Evolutionary conservation across 805 yeast genomes (phyloP).

Genomic region (Yarrowia yakushimensis): DNA sequence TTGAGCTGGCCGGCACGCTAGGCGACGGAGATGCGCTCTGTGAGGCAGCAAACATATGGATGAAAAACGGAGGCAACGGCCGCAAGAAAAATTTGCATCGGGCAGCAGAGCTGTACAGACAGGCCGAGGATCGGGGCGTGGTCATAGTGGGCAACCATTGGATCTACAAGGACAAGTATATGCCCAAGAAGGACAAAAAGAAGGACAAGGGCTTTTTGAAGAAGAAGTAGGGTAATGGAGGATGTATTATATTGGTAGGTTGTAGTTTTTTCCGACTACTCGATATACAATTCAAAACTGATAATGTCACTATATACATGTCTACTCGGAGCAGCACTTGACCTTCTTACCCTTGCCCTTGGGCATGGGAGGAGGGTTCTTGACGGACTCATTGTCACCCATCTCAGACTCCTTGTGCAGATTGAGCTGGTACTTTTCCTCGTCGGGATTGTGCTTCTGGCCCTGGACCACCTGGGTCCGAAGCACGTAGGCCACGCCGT

Average conservation of each 20-base stretch:
- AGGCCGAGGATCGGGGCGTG: slow-evolving; percentile 60
- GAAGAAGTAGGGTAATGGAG: slow-evolving; percentile 19
- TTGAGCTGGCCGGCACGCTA: slow-evolving; percentile 62
- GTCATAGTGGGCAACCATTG: slow-evolving; percentile 65
- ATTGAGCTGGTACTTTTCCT: slow-evolving; percentile 46
- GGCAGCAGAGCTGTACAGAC: slow-evolving; percentile 69
- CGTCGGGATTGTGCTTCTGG: slow-evolving; percentile 34
- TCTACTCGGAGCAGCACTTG: slow-evolving; percentile 5
- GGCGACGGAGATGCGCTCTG: slow-evolving; percentile 69
- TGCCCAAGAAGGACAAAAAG: slow-evolving; percentile 32
- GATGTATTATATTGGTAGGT: neutral
- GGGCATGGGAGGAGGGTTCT: slow-evolving; percentile 38
- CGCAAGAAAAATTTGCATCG: slow-evolving; percentile 55
- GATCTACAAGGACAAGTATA: slow-evolving; percentile 70
- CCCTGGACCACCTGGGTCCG: slow-evolving; percentile 87
- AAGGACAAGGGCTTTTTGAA: slow-evolving; percentile 25
- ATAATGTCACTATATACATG: neutral
- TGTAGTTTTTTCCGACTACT: no score
- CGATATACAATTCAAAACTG: no score
- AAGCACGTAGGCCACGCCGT: slow-evolving; percentile 69
- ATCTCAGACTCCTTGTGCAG: slow-evolving; percentile 80
- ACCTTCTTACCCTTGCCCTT: slow-evolving; percentile 22
- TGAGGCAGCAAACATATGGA: slow-evolving; percentile 67
- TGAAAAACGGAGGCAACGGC: slow-evolving; percentile 47
- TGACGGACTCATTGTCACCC: slow-evolving; percentile 83